Conservation (phyloP, 306 rosid genomes). For the Vicia sativa region DNA sequence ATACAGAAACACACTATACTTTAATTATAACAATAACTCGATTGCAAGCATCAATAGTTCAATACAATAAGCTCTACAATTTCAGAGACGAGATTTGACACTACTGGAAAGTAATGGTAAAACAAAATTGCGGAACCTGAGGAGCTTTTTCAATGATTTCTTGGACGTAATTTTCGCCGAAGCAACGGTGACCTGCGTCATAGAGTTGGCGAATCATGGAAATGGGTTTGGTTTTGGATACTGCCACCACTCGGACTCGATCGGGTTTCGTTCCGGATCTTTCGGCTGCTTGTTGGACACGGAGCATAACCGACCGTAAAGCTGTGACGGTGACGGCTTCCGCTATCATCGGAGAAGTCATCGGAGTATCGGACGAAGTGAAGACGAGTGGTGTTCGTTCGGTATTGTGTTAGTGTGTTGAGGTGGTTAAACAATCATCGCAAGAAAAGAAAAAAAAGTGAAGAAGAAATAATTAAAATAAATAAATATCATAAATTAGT, state of each 20-base stretch:
- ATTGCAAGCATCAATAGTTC: too few relatives aligned
- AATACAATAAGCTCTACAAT: too few relatives aligned
- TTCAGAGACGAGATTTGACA: too few relatives aligned
- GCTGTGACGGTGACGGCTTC: conserved; percentile 61
- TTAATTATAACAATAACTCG: background rate
- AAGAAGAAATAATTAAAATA: background rate
- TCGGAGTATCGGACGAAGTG: conserved; percentile 25
- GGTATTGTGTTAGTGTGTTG: background rate
- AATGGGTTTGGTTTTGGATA: conserved; percentile 79
- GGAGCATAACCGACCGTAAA: conserved; percentile 67
- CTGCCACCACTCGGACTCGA: conserved; percentile 66
- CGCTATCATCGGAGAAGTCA: conserved; percentile 68
- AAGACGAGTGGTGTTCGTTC: conserved; percentile 16
- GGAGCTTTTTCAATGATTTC: conserved; percentile 84
- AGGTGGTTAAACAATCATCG: background rate
- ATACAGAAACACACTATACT: background rate
- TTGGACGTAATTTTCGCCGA: conserved; percentile 87
- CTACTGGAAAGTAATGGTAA: background rate
- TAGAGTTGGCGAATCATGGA: conserved; percentile 74
- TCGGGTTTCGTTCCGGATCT: conserved; percentile 52
- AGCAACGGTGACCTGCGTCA: conserved; percentile 69
- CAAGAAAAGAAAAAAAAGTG: background rate
- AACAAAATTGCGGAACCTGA: conserved; percentile 46
- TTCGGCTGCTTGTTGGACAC: conserved; percentile 77
- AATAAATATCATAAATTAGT: too few relatives aligned